phyloP scores from a whole-genome alignment of 129 eudicot genomes.

The Flaveria linearis region DNA sequence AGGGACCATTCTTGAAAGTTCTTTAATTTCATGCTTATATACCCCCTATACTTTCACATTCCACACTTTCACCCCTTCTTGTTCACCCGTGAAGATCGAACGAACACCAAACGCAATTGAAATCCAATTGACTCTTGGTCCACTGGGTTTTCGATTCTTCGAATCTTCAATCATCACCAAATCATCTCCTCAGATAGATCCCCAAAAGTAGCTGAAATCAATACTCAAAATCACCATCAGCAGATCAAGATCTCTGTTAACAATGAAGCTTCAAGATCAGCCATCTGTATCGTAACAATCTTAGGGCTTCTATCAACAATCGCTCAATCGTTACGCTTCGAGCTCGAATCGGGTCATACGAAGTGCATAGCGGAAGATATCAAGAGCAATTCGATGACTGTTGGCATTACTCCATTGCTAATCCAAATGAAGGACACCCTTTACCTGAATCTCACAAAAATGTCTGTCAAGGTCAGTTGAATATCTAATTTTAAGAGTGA shows the following conservation, averaged over 20 bases:
- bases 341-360: slow-evolving; percentile 81
- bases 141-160: no score
- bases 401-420: slow-evolving; percentile 71
- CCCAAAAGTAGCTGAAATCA: no score
- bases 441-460: slow-evolving; percentile 81
- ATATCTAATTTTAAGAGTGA: not conserved
- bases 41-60: no score
- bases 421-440: slow-evolving; percentile 73
- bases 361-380: slow-evolving; percentile 94
- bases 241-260: slow-evolving; percentile 16
- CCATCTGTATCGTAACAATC: slow-evolving; percentile 27
- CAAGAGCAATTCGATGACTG: slow-evolving; percentile 84
- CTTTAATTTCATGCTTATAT: no score
- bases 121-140: no score
- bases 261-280: slow-evolving; percentile 30
- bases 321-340: slow-evolving; percentile 69
- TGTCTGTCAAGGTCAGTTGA: slow-evolving; percentile 66
- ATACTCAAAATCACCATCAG: not conserved
- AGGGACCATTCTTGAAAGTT: not conserved
- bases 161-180: no score
- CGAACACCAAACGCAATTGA: no score
- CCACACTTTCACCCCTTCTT: no score
- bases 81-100: no score
- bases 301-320: slow-evolving; percentile 44
- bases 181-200: no score